Conservation (phyloP, 495 filamentous ascomycete species). For the Penicillium goetzii region DNA sequence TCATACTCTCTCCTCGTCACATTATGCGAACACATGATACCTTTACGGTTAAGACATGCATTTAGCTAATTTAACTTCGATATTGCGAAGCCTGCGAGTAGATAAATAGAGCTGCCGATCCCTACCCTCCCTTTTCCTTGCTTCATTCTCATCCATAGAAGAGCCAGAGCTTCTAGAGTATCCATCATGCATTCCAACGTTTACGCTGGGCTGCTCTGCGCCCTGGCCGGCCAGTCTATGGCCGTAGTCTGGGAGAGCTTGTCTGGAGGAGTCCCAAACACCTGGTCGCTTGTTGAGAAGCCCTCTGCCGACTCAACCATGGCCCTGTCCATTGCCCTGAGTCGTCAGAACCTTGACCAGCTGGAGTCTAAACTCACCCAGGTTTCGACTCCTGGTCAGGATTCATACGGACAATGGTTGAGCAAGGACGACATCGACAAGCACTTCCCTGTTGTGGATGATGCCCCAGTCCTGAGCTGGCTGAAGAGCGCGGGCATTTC, state of each 20-base stretch:
- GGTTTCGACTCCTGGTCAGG: constrained; percentile 59
- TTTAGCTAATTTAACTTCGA: neutral
- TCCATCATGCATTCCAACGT: constrained; percentile 23
- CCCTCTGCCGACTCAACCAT: constrained; percentile 22
- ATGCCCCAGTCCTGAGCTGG: constrained; percentile 52
- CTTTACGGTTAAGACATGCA: neutral
- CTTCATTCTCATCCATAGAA: constrained; percentile 1
- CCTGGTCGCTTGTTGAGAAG: constrained; percentile 20
- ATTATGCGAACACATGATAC: neutral
- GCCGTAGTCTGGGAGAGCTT: constrained; percentile 28
- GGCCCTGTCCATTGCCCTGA: constrained; percentile 44
- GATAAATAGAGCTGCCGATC: constrained; percentile 27
- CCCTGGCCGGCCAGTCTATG: constrained; percentile 24
- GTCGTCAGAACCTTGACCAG: constrained; percentile 54
- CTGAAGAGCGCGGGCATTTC: constrained; percentile 53
- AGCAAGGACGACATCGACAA: constrained; percentile 55
- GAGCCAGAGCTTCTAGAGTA: constrained; percentile 6
- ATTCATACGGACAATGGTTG: constrained; percentile 60
- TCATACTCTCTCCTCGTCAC: neutral
- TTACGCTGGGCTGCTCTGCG: constrained; percentile 27
- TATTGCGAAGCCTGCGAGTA: neutral
- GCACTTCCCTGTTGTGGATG: constrained; percentile 52
- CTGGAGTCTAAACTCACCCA: constrained; percentile 57
- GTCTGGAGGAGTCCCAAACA: constrained; percentile 14
- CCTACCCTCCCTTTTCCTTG: constrained; percentile 11